Conservation (phyloP, 345 rosid genomes). For the Punica granatum region DNA sequence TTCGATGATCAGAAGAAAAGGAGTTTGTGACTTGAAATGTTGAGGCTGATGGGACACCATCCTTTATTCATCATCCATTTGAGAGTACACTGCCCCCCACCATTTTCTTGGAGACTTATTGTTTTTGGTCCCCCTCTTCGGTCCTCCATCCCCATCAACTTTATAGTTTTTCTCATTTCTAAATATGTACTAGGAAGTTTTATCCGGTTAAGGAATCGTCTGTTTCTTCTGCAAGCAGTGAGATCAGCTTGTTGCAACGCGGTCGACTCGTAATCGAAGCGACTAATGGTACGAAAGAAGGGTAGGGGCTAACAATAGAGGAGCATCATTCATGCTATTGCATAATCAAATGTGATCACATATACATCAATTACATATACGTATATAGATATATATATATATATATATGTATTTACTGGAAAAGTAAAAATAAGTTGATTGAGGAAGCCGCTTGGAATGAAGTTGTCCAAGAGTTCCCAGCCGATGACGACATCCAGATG, state of each 20-base stretch:
- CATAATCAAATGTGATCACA: neutral
- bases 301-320: neutral
- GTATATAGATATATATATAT: neutral
- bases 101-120: neutral
- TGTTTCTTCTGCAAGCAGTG: neutral
- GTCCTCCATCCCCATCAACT: constrained; percentile 2
- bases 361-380: neutral
- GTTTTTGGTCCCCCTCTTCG: constrained; percentile 11
- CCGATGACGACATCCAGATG: neutral
- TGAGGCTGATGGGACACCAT: neutral
- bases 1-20: constrained; percentile 14
- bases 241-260: neutral
- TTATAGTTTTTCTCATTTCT: neutral
- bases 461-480: neutral
- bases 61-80: neutral
- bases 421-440: neutral
- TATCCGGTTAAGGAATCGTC: neutral
- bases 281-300: neutral
- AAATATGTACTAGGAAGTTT: too few relatives aligned
- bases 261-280: neutral
- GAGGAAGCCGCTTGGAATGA: neutral
- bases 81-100: neutral
- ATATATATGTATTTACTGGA: neutral
- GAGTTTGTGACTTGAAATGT: neutral
- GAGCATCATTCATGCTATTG: neutral